phyloP scores from a whole-genome alignment of 129 eudicot species.

The Artemisia argyi region DNA sequence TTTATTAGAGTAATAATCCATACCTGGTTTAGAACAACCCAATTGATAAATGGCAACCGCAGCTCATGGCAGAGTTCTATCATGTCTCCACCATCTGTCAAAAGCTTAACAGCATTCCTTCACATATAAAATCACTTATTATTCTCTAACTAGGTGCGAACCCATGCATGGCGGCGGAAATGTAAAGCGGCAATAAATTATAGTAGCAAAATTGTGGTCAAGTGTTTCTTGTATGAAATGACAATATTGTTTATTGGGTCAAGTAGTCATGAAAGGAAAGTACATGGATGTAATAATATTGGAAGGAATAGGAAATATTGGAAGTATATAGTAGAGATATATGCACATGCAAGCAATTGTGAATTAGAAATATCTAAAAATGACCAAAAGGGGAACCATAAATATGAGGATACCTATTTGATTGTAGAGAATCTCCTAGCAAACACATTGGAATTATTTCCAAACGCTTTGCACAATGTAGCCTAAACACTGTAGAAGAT shows the following conservation, averaged over 20 bases:
- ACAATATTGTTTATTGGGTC: too few relatives aligned
- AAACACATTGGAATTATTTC: slow-evolving; percentile 78
- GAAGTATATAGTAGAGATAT: neutral
- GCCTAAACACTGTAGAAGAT: slow-evolving; percentile 59
- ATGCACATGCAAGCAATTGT: neutral
- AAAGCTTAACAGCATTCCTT: slow-evolving; percentile 73
- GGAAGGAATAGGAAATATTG: too few relatives aligned
- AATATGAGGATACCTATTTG: slow-evolving; percentile 49
- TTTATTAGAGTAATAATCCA: slow-evolving; percentile 4
- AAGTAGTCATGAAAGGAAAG: too few relatives aligned
- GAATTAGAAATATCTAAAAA: slow-evolving; percentile 10
- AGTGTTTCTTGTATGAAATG: too few relatives aligned
- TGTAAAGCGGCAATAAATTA: too few relatives aligned
- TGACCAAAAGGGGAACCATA: neutral
- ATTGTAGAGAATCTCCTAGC: slow-evolving; percentile 51
- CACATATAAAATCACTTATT: slow-evolving; percentile 12
- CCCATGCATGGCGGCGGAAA: too few relatives aligned
- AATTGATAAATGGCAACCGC: slow-evolving; percentile 79
- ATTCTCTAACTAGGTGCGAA: neutral
- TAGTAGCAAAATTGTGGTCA: too few relatives aligned
- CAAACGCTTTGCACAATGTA: slow-evolving; percentile 86
- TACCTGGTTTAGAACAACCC: slow-evolving; percentile 86
- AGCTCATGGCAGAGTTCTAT: slow-evolving; percentile 87
- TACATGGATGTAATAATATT: too few relatives aligned
- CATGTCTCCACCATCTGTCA: slow-evolving; percentile 89